Percentiles rank a stretch among this genome's conserved stretches.
phyloP scores from a whole-genome alignment of 345 rosid genomes.

The Rubroshorea leprosula region DNA sequence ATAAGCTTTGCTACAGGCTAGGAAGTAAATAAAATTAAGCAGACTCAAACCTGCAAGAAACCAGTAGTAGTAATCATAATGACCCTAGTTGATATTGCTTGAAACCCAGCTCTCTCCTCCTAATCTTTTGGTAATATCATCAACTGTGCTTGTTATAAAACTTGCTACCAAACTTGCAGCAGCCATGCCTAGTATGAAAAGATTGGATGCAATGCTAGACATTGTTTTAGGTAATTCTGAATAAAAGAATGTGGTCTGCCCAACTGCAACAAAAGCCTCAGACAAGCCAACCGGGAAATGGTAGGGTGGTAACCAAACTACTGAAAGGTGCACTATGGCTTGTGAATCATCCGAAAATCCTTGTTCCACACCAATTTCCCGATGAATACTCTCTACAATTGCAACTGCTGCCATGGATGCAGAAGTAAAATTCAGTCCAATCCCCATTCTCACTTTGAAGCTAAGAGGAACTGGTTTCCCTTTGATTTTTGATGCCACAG shows the following conservation, averaged over 20 bases:
- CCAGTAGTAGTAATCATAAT: conserved; percentile 50
- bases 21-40: conserved; percentile 31
- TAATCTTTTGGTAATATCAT: conserved; percentile 18
- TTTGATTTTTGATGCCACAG: conserved; percentile 29
- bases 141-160: conserved; percentile 30
- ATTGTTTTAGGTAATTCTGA: conserved; percentile 46
- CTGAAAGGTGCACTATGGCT: conserved; percentile 34
- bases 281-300: conserved; percentile 31
- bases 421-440: conserved; percentile 28
- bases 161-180: conserved; percentile 37
- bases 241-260: conserved; percentile 48
- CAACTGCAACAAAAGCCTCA: conserved; percentile 39
- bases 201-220: conserved; percentile 41
- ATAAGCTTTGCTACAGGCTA: conserved; percentile 36
- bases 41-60: conserved; percentile 31
- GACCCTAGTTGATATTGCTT: conserved; percentile 40
- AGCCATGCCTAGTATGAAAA: conserved; percentile 21
- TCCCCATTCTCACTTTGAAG: conserved; percentile 46
- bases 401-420: conserved; percentile 30
- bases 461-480: conserved; percentile 28
- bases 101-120: conserved; percentile 45
- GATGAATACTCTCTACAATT: conserved; percentile 32
- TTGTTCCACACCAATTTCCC: conserved; percentile 22
- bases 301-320: conserved; percentile 42
- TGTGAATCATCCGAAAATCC: conserved; percentile 22